Evolutionary conservation across 148 eudicot genomes (phyloP).

Genomic region (Cornus suecica): DNA sequence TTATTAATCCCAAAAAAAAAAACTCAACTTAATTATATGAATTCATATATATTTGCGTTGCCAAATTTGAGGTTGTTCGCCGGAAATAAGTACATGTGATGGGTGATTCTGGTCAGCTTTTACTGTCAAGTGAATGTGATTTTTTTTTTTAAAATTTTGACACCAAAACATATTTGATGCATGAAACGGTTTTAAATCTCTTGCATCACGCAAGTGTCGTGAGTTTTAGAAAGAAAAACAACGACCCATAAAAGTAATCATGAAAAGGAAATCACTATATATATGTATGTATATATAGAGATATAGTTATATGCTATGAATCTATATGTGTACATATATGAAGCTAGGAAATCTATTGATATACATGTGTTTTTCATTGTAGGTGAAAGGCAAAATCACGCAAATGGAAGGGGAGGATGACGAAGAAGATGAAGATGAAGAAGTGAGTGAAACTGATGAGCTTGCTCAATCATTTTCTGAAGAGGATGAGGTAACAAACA

Average conservation of each 20-base stretch:
- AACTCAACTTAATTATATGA: too few species aligned
- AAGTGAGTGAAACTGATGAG: slow-evolving; percentile 48
- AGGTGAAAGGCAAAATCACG: slow-evolving; percentile 38
- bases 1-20: too few species aligned
- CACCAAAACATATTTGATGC: slow-evolving; percentile 6
- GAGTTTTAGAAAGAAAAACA: slow-evolving; percentile 22
- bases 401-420: slow-evolving; percentile 28
- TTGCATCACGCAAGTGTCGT: slow-evolving; percentile 29
- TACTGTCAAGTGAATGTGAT: background rate
- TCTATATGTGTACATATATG: too few species aligned
- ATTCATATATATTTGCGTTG: background rate
- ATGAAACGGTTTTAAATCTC: slow-evolving; percentile 8
- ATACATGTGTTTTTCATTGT: background rate
- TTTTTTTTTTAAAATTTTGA: background rate
- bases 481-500: slow-evolving; percentile 67
- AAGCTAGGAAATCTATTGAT: too few species aligned
- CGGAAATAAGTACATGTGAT: background rate
- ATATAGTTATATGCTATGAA: background rate
- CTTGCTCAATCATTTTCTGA: slow-evolving; percentile 59
- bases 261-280: slow-evolving; percentile 10
- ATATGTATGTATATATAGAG: background rate
- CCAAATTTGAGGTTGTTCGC: background rate
- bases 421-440: slow-evolving; percentile 34
- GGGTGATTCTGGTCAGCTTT: background rate
- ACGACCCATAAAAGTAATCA: slow-evolving; percentile 21